Evolutionary conservation across 306 rosid species (phyloP), one percentile per base, ranked within the genome.

Genomic region (Cucumis melo): DNA sequence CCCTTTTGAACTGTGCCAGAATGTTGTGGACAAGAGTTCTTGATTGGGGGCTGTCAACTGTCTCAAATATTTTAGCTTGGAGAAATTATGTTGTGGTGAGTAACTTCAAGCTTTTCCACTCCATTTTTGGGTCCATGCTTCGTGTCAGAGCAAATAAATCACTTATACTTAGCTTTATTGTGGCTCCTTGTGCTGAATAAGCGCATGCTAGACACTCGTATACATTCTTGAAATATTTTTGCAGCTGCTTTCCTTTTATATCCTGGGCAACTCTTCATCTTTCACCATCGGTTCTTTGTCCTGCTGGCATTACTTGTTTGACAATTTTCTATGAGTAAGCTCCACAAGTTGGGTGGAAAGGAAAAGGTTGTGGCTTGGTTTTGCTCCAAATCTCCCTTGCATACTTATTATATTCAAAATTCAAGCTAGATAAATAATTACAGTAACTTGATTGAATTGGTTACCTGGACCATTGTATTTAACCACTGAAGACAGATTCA

Each of bases 61-160:
- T 81, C 58, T 88, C 89, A 8, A 88, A 89, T 85, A 80, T 95
- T 78, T 42, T 81, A 83, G 83, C 77, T 20, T 95, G 97, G 99
- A 86, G 97, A 81, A 85, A 75, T 85, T 92, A 78, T 88, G 72
- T 95, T 72, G 99, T 95, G 93, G 99, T 95, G 53, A 88, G 97
- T 84, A 75, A 64, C 42, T 5, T 27, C 23, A 38, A 41, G 10
- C 21, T 63, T 27, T 81, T 83, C 44, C 74, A 57, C 66, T 67
- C 29, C 54, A 16, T 32, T 76, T 42, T 15, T 27, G 44, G 38
- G 17, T 50, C 27, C 76, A 11, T n/a, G 76, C 17, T 48, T 72
- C 46, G 17, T 29, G 54, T 66, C 60, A 72, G 41, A 44, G 10
- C 57, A 23, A 46, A 48, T 14, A 16, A 29, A 10, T 48, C 8